phyloP scores from a whole-genome alignment of 768 basidiomycete species.

The Termitomyces sp. region DNA sequence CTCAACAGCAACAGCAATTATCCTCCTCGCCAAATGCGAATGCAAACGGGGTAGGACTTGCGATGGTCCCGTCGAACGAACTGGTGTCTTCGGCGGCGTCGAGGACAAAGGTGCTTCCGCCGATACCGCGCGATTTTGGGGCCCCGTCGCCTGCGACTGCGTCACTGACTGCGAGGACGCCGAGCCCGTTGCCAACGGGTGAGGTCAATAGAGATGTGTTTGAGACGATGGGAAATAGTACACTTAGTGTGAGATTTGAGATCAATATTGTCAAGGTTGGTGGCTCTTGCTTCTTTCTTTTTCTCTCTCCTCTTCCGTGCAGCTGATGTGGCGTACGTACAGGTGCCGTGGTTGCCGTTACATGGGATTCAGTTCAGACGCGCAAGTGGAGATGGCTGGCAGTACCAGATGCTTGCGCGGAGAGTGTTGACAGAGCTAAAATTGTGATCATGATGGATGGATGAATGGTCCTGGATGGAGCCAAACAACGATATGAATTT shows the following conservation, averaged over 20 bases:
- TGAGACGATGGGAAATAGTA: constrained; percentile 71
- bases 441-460: constrained; percentile 44
- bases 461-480: background rate
- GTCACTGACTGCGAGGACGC: constrained; percentile 26
- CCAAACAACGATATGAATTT: constrained; percentile 7
- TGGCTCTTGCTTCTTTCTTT: constrained; percentile 1
- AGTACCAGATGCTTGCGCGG: constrained; percentile 94
- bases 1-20: constrained; percentile 3
- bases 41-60: constrained; percentile 25
- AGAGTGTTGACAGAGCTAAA: constrained; percentile 86
- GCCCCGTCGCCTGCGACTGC: constrained; percentile 17
- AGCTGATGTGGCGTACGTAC: constrained; percentile 9
- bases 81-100: constrained; percentile 32
- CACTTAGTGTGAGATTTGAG: constrained; percentile 90
- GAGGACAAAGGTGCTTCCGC: constrained; percentile 63
- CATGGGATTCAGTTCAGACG: constrained; percentile 96
- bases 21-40: constrained; percentile 10
- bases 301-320: too few species aligned
- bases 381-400: constrained; percentile 89
- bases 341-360: constrained; percentile 92
- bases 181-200: constrained; percentile 59
- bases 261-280: constrained; percentile 95
- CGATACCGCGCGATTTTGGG: constrained; percentile 73
- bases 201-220: constrained; percentile 67
- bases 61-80: constrained; percentile 24